Conservation (phyloP, 345 rosid genomes). For the Eucalyptus erythrocorys region DNA sequence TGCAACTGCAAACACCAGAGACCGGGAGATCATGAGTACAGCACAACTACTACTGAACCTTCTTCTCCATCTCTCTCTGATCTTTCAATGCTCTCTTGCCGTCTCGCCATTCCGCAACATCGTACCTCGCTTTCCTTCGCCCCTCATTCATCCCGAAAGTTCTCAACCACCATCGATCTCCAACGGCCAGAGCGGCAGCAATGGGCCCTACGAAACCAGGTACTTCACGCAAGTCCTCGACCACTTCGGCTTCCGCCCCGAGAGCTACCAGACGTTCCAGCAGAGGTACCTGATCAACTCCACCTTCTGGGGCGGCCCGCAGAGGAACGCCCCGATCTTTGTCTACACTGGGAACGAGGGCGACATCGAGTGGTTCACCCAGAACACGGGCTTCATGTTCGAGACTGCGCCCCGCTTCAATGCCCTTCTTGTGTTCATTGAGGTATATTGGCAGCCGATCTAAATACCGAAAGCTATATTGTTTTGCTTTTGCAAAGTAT, state of each 20-base stretch:
- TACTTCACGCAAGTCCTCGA: slow-evolving; percentile 59
- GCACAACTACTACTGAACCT: background rate
- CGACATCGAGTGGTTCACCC: slow-evolving; percentile 67
- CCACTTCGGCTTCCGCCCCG: slow-evolving; percentile 45
- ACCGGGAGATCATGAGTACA: background rate
- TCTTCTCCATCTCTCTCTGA: background rate
- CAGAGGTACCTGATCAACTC: slow-evolving; percentile 61
- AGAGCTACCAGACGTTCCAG: slow-evolving; percentile 43
- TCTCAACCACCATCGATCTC: background rate
- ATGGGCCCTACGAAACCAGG: slow-evolving; percentile 11
- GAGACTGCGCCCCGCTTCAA: slow-evolving; percentile 75
- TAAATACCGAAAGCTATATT: background rate
- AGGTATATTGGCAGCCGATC: slow-evolving; percentile 14
- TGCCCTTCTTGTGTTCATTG: slow-evolving; percentile 73
- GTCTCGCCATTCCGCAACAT: background rate
- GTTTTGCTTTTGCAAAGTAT: too few species aligned
- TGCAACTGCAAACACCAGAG: background rate
- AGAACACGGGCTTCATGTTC: slow-evolving; percentile 63
- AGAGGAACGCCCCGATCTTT: slow-evolving; percentile 32
- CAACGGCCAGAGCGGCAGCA: background rate
- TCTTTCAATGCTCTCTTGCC: background rate
- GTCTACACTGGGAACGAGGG: slow-evolving; percentile 83
- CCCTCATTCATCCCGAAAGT: background rate
- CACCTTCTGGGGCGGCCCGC: slow-evolving; percentile 30
- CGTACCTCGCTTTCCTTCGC: background rate